Evolutionary conservation across 2,329 filamentous ascomycete genomes (phyloP).

Genomic region (Cladophialophora carrionii): DNA sequence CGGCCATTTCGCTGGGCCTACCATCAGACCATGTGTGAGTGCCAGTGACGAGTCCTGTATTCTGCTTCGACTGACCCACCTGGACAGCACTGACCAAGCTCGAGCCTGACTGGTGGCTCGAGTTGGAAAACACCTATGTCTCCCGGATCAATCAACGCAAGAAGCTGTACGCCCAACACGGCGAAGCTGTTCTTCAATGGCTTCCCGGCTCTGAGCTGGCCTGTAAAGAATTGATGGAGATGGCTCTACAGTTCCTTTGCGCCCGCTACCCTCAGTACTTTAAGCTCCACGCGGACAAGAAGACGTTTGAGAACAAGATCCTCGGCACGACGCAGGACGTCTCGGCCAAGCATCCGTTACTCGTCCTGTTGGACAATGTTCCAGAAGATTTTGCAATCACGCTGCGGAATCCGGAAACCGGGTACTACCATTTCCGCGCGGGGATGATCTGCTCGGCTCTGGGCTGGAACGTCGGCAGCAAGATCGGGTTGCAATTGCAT

Average conservation of each 20-base stretch:
- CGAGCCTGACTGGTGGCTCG: constrained; percentile 86
- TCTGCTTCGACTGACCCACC: constrained; percentile 9
- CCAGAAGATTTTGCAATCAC: constrained; percentile 84
- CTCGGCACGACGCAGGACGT: constrained; percentile 66
- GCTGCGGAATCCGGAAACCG: constrained; percentile 70
- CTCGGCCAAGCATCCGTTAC: constrained; percentile 64
- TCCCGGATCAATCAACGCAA: constrained; percentile 70
- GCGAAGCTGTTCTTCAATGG: constrained; percentile 65
- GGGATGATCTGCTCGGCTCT: constrained; percentile 77
- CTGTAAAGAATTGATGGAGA: constrained; percentile 86
- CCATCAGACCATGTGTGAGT: constrained; percentile 88
- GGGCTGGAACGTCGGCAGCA: constrained; percentile 76
- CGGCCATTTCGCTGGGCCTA: constrained; percentile 82
- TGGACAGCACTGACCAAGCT: constrained; percentile 71
- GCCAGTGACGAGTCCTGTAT: neutral
- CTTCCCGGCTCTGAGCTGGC: constrained; percentile 77
- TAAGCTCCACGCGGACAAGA: constrained; percentile 57
- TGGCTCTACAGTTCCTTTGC: constrained; percentile 77
- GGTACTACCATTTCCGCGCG: constrained; percentile 73
- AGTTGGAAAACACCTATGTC: constrained; percentile 75
- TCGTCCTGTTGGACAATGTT: constrained; percentile 73
- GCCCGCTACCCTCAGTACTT: constrained; percentile 78
- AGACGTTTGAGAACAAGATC: constrained; percentile 69
- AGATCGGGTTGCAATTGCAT: constrained; percentile 71
- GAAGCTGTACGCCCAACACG: constrained; percentile 65